Percentiles rank a stretch among this genome's conserved stretches.
Conservation (phyloP, 805 yeast species). For the Grigorovia jiainica region DNA sequence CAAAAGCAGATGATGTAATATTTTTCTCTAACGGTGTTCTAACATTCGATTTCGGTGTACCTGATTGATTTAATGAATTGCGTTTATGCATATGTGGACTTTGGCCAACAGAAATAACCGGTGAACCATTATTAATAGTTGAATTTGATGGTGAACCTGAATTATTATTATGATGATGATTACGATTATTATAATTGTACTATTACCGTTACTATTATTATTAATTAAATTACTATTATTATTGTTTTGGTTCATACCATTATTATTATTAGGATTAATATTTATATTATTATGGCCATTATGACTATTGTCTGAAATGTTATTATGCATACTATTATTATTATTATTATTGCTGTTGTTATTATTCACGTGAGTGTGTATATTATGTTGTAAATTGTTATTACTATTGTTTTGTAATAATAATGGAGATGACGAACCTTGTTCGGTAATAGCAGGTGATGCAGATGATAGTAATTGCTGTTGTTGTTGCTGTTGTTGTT, state of each 20-base stretch:
- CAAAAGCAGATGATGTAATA: background rate
- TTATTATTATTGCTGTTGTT: background rate
- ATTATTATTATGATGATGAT: background rate
- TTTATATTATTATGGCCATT: too few species aligned
- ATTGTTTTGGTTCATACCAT: background rate
- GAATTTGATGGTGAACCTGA: background rate
- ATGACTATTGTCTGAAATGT: too few species aligned
- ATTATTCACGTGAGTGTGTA: background rate
- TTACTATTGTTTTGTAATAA: background rate
- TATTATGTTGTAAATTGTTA: background rate
- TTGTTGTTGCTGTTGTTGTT: background rate
- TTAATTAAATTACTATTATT: background rate
- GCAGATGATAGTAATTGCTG: background rate
- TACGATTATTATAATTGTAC: background rate
- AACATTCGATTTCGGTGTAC: conserved; percentile 1
- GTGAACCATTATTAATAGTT: background rate
- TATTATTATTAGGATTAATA: background rate
- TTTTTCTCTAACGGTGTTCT: conserved; percentile 1
- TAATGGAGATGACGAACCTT: conserved; percentile 3
- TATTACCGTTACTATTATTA: background rate
- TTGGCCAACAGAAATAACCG: background rate
- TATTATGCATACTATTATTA: too few species aligned
- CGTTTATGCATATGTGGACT: background rate
- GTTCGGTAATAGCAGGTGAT: conserved; percentile 9
- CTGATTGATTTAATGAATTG: background rate